phyloP scores from a whole-genome alignment of 2,329 filamentous ascomycete genomes.

The Stagonosporopsis rhizophila region DNA sequence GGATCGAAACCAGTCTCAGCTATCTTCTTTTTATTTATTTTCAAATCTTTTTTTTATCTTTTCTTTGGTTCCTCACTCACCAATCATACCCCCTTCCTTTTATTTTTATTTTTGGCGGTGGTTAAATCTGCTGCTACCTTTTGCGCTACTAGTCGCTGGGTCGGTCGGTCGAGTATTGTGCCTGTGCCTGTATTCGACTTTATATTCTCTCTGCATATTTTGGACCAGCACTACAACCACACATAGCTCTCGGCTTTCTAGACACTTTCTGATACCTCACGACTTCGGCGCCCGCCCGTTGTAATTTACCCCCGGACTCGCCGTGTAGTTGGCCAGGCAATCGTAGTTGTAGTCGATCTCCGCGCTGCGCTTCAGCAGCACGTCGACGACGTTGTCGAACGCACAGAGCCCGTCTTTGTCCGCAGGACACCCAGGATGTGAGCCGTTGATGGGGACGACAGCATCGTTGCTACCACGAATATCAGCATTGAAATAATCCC shows the following conservation, averaged over 20 bases:
- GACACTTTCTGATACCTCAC: too few relatives aligned
- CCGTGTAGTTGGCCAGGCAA: constrained; percentile 41
- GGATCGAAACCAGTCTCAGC: constrained; percentile 35
- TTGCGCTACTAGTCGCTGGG: too few relatives aligned
- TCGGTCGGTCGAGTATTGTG: too few relatives aligned
- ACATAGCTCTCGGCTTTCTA: too few relatives aligned
- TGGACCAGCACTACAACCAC: too few relatives aligned
- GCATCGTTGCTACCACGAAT: constrained; percentile 34
- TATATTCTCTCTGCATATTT: too few relatives aligned
- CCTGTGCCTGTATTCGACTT: too few relatives aligned
- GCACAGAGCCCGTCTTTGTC: constrained; percentile 37
- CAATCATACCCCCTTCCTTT: too few relatives aligned
- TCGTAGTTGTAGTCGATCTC: constrained; percentile 42
- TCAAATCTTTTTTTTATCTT: constrained; percentile 3
- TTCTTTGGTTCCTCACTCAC: too few relatives aligned
- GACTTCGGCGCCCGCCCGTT: constrained; percentile 36
- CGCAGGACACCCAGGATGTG: constrained; percentile 30
- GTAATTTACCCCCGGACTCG: constrained; percentile 32
- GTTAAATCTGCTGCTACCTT: too few relatives aligned
- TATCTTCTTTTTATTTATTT: constrained; percentile 11
- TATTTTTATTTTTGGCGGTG: too few relatives aligned
- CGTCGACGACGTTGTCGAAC: constrained; percentile 38
- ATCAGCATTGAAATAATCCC: not conserved
- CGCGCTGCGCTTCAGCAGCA: constrained; percentile 35
- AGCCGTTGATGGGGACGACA: constrained; percentile 34